Percentiles rank a stretch among this genome's conserved stretches.
Conservation (phyloP, 108 stramenopile genomes). For the Cyclotella cryptica region DNA sequence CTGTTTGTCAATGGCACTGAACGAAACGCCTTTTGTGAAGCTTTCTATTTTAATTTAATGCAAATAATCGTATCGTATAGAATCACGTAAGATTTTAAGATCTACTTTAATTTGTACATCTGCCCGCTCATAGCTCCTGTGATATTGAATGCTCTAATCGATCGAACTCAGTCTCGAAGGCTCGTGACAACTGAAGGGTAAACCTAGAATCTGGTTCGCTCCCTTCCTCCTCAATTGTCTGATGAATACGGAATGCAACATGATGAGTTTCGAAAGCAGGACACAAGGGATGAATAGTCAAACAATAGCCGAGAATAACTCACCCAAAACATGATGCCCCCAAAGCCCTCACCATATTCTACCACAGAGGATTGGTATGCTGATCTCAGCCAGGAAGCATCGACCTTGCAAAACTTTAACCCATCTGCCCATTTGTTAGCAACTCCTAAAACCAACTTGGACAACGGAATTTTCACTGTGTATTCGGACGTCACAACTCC, state of each 20-base stretch:
- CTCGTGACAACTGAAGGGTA: slow-evolving; percentile 1
- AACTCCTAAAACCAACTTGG: slow-evolving; percentile 76
- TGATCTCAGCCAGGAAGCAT: slow-evolving; percentile 26
- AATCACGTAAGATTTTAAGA: not conserved
- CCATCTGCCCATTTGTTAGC: slow-evolving; percentile 72
- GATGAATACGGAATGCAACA: not conserved
- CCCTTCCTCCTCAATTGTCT: slow-evolving; percentile 28
- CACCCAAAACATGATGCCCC: slow-evolving; percentile 83
- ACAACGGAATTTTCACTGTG: slow-evolving; percentile 46
- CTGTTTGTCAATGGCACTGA: not conserved
- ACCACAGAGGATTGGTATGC: slow-evolving; percentile 47
- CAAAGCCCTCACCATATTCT: slow-evolving; percentile 34
- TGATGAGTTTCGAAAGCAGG: not conserved
- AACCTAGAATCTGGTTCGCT: slow-evolving; percentile 2
- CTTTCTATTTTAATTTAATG: not conserved
- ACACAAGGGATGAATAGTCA: not conserved
- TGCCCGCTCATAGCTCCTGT: not conserved
- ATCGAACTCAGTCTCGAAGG: not conserved
- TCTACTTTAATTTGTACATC: not conserved
- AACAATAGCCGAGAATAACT: not conserved
- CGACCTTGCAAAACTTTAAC: slow-evolving; percentile 43
- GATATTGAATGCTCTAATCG: not conserved
- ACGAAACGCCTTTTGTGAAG: not conserved
- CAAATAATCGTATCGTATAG: not conserved
- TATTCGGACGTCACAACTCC: slow-evolving; percentile 1